A percentile compares a stretch with the other conserved stretches of the same genome.
phyloP scores from a whole-genome alignment of 164 flowering plant genomes.

The Echeveria elegans region DNA sequence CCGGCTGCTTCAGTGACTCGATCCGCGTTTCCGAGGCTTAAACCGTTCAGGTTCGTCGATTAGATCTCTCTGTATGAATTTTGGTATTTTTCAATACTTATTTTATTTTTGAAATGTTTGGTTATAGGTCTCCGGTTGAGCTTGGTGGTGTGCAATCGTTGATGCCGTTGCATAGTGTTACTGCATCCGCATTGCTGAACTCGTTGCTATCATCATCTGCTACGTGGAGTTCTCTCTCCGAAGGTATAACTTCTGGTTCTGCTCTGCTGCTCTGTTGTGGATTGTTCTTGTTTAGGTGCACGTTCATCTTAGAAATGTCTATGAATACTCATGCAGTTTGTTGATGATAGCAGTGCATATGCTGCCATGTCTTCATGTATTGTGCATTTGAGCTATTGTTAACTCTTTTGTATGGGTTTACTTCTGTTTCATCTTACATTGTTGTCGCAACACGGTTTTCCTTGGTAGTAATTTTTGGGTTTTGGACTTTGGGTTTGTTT shows the following conservation, averaged over 20 bases:
- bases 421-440: too few species aligned
- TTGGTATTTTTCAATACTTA: not conserved
- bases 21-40: too few species aligned
- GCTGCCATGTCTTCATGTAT: too few species aligned
- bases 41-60: not conserved
- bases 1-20: too few species aligned
- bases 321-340: too few species aligned
- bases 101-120: not conserved
- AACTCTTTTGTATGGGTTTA: too few species aligned
- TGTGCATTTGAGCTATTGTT: too few species aligned
- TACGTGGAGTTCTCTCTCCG: slow-evolving; percentile 71
- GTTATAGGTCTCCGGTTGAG: slow-evolving; percentile 56
- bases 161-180: slow-evolving; percentile 76
- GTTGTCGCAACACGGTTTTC: not conserved
- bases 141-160: slow-evolving; percentile 51
- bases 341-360: too few species aligned
- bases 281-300: too few species aligned
- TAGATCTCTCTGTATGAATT: not conserved
- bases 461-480: not conserved
- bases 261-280: too few species aligned
- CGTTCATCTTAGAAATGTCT: not conserved
- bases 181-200: slow-evolving; percentile 69
- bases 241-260: too few species aligned
- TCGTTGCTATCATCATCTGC: slow-evolving; percentile 54
- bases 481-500: not conserved